These are phyloP conservation scores for Plasmodium fragile DNA, from an alignment of 169 alveolate species.

Conservation along the genomic window DNA sequence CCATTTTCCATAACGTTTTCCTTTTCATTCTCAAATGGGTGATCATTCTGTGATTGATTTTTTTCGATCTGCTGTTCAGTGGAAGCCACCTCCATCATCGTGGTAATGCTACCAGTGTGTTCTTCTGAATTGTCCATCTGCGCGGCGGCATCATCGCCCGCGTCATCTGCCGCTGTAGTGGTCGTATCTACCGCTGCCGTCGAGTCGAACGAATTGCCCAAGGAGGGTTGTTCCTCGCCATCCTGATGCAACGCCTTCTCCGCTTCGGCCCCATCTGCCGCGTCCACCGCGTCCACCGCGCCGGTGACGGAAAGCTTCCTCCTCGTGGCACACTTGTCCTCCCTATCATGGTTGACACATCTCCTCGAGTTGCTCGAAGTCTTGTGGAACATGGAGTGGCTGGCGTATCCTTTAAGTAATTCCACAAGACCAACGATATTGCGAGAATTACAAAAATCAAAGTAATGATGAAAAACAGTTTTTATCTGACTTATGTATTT, in stretches of 20 bases:
- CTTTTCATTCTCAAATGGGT: neutral
- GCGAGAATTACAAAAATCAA: conserved; percentile 3
- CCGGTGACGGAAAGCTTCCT: neutral
- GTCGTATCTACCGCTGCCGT: too few relatives aligned
- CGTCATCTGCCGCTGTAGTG: neutral
- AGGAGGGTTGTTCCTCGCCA: neutral
- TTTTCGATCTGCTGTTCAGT: neutral
- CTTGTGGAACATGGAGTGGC: conserved; percentile 10
- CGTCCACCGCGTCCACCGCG: neutral
- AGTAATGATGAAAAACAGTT: neutral
- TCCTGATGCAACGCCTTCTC: neutral
- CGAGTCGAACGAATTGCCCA: neutral
- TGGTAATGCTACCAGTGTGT: neutral
- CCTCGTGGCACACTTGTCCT: neutral
- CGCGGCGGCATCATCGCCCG: neutral
- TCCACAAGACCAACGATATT: conserved; percentile 27
- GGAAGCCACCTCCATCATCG: neutral
- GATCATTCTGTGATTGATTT: neutral
- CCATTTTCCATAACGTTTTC: neutral
- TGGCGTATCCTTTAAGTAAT: conserved; percentile 12
- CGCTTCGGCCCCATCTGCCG: neutral
- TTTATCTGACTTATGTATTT: conserved; percentile 8
- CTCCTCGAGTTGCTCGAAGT: neutral
- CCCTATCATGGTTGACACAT: neutral
- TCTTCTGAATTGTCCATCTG: neutral